Evolutionary conservation across 345 rosid species (phyloP), one percentile per base, ranked within the genome.

Genomic region (Sonneratia caseolaris): DNA sequence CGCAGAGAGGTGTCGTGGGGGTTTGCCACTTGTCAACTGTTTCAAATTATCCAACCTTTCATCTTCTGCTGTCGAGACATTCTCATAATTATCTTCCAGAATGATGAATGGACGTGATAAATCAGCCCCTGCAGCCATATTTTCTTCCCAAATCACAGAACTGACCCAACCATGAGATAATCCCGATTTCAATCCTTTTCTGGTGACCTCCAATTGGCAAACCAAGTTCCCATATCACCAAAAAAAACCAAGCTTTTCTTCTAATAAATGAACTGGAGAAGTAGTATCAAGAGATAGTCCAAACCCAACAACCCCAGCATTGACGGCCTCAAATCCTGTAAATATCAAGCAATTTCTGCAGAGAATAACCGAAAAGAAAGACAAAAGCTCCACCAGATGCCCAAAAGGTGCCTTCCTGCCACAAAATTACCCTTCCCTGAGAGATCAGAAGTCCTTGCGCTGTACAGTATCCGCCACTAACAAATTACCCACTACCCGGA

Each of bases 1-100:
- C 18, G 74, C 72, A 0, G 90, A 84, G 74, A 82, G 72, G 57
- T 90, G 95, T 36, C 89, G 79, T 0, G 97, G 98, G 78, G 98
- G 98, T 76, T 93, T 93, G 21, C 89, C 83, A 64, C 38, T 81
- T 38, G 88, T 76, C 37, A 78, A 68, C 70, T 86, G 92, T 73
- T 80, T 89, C 57, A 77, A 45, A 24, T 69, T 77, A 81, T 89
- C 90, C 72, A 84, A 72, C 75, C 74, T 76, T 66, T 86, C 82
- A 76, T 75, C 83, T 47, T 81, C 86, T 68, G 79, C 67, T 18
- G 74, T 61, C 37, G 89, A 77, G 9, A 79, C 86, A 81, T 70
- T 79, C 69, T 67, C 75, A 48, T 77, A 84, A 70, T 74, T 83
- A 38, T 82, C 88, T 76, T 91, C 92, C 70, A 84, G 70, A n/a